These are phyloP conservation scores for Aureobasidium sp. DNA, from an alignment of 2,329 filamentous ascomycete genomes.

Conservation along the genomic window DNA sequence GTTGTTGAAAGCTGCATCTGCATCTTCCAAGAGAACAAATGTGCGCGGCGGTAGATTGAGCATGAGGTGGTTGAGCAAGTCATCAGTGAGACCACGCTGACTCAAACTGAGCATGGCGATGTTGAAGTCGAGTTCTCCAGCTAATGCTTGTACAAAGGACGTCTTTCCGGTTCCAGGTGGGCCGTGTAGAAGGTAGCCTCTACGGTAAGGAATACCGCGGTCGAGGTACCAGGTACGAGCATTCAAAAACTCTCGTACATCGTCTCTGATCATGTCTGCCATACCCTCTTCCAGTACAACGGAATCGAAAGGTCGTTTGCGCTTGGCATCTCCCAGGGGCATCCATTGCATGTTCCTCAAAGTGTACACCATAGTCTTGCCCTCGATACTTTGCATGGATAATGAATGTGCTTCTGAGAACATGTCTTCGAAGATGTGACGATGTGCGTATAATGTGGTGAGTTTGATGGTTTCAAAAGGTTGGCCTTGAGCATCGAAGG, in stretches of 20 bases:
- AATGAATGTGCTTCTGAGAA: conserved; percentile 80
- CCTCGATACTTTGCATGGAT: conserved; percentile 71
- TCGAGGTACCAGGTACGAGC: conserved; percentile 85
- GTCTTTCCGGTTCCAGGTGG: conserved; percentile 90
- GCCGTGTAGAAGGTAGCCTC: conserved; percentile 81
- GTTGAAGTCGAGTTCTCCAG: conserved; percentile 84
- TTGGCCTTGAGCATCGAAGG: conserved; percentile 70
- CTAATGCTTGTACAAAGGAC: conserved; percentile 90
- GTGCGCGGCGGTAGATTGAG: conserved; percentile 77
- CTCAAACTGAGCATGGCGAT: conserved; percentile 89
- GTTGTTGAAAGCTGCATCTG: conserved; percentile 83
- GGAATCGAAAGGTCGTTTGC: conserved; percentile 78
- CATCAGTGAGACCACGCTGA: conserved; percentile 81
- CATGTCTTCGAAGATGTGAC: conserved; percentile 80
- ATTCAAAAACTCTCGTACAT: conserved; percentile 72
- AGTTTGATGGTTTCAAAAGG: conserved; percentile 92
- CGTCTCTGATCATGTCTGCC: conserved; percentile 68
- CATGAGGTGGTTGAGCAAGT: conserved; percentile 75
- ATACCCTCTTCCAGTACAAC: conserved; percentile 80
- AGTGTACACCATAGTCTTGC: conserved; percentile 87
- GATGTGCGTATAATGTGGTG: conserved; percentile 82
- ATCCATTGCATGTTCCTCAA: conserved; percentile 78
- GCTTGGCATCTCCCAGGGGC: conserved; percentile 70
- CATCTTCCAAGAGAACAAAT: conserved; percentile 77
- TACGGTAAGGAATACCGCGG: conserved; percentile 84